Evolutionary conservation across 768 basidiomycete genomes (phyloP).

Genomic region (Lactarius tabidus): DNA sequence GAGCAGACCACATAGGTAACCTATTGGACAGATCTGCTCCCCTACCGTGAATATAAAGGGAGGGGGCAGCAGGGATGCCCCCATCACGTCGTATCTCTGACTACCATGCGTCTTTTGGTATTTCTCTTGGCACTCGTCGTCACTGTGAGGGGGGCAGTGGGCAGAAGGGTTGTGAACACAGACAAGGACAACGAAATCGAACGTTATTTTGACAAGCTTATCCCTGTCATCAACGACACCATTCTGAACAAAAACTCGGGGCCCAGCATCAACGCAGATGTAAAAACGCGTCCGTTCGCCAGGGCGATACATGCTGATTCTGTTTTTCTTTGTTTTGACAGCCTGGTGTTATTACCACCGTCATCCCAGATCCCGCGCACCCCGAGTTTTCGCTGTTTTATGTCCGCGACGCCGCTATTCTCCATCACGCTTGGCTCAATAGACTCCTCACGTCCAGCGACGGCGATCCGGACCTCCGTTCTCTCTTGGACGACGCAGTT

Average conservation of each 20-base stretch:
- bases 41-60: too few relatives aligned
- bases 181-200: not conserved
- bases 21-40: too few relatives aligned
- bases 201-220: constrained; percentile 2
- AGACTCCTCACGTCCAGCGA: not conserved
- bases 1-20: too few relatives aligned
- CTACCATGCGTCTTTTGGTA: too few relatives aligned
- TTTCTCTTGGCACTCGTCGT: not conserved
- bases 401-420: constrained; percentile 15
- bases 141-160: not conserved
- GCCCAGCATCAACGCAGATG: not conserved
- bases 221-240: not conserved
- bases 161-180: not conserved
- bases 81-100: too few relatives aligned
- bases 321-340: not conserved
- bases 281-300: not conserved
- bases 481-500: constrained; percentile 11
- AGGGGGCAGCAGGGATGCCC: too few relatives aligned
- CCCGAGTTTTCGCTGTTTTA: constrained; percentile 9
- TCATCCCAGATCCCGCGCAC: constrained; percentile 6
- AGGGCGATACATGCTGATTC: too few relatives aligned
- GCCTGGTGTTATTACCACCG: constrained; percentile 13
- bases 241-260: constrained; percentile 7
- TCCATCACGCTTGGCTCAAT: constrained; percentile 16
- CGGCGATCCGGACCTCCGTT: constrained; percentile 1